A percentile compares a stretch with the other conserved stretches of the same genome.
Evolutionary conservation across 2,329 filamentous ascomycete genomes (phyloP).

Genomic region (Scytalidium sp.): DNA sequence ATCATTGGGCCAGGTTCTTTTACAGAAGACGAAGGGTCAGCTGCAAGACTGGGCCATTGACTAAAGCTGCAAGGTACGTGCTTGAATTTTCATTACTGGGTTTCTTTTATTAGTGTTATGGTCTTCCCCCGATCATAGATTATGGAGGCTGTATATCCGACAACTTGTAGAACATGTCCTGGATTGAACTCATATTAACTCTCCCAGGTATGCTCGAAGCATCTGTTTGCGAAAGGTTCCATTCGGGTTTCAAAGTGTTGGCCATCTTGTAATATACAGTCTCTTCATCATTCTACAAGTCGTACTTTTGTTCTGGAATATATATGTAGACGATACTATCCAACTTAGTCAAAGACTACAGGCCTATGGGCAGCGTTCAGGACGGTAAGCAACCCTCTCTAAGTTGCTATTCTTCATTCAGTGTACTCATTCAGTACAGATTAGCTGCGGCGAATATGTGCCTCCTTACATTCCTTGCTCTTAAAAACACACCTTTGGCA

Average conservation of each 20-base stretch:
- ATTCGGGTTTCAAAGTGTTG: slow-evolving; percentile 32
- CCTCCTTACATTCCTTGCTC: slow-evolving; percentile 48
- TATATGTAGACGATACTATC: slow-evolving; percentile 4
- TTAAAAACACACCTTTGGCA: slow-evolving; percentile 55
- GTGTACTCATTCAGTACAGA: slow-evolving; percentile 38
- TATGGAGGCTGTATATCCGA: no score
- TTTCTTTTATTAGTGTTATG: no score
- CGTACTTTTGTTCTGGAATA: slow-evolving; percentile 28
- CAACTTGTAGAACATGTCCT: no score
- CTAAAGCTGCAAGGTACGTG: not conserved
- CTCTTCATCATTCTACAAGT: slow-evolving; percentile 33
- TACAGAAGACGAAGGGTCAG: not conserved
- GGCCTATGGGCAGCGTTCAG: slow-evolving; percentile 6
- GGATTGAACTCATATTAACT: not conserved
- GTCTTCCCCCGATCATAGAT: no score
- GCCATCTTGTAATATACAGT: slow-evolving; percentile 31
- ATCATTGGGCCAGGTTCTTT: not conserved
- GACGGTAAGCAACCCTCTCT: slow-evolving; percentile 13
- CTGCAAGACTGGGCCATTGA: not conserved
- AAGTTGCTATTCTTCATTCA: no score
- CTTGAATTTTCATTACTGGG: not conserved
- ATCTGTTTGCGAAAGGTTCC: slow-evolving; percentile 19
- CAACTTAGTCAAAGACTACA: slow-evolving; percentile 5
- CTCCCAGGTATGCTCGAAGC: not conserved
- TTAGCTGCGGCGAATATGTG: slow-evolving; percentile 43